Conservation (phyloP, 2,329 filamentous ascomycete genomes). For the Ambrosiella xylebori region DNA sequence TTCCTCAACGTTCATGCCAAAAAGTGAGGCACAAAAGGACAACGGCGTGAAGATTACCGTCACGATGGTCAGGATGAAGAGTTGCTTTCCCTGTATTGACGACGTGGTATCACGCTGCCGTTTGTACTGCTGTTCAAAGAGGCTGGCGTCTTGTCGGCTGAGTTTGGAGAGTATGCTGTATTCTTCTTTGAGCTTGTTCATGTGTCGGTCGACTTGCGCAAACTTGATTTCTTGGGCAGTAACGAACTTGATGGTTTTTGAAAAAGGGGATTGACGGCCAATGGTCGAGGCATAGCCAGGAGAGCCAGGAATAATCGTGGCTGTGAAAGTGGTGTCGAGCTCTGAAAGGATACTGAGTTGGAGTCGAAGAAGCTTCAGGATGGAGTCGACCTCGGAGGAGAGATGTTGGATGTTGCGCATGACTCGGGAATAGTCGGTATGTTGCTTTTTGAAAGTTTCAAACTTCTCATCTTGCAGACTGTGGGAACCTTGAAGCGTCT, state of each 20-base stretch:
- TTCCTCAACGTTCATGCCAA: conserved; percentile 2
- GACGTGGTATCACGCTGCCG: not conserved
- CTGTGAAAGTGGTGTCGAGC: not conserved
- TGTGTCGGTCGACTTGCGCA: not conserved
- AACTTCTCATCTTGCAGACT: not conserved
- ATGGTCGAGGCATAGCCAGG: not conserved
- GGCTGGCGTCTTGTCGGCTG: not conserved
- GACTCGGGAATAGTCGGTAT: not conserved
- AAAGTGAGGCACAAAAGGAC: not conserved
- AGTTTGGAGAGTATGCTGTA: not conserved
- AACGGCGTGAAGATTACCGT: not conserved
- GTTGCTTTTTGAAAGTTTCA: not conserved
- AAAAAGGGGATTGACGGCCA: not conserved
- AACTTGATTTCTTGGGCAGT: not conserved
- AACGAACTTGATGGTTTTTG: not conserved
- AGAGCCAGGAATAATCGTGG: too few relatives aligned
- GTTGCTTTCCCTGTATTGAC: not conserved
- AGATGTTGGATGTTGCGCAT: not conserved
- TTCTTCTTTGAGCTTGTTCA: not conserved
- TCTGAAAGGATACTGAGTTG: not conserved
- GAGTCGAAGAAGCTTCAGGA: not conserved
- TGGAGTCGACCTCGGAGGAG: not conserved
- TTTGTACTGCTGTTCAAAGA: not conserved
- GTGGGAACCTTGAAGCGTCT: not conserved
- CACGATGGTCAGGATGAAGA: not conserved